Conservation (phyloP, 345 rosid species). For the Eucalyptus regnans region DNA sequence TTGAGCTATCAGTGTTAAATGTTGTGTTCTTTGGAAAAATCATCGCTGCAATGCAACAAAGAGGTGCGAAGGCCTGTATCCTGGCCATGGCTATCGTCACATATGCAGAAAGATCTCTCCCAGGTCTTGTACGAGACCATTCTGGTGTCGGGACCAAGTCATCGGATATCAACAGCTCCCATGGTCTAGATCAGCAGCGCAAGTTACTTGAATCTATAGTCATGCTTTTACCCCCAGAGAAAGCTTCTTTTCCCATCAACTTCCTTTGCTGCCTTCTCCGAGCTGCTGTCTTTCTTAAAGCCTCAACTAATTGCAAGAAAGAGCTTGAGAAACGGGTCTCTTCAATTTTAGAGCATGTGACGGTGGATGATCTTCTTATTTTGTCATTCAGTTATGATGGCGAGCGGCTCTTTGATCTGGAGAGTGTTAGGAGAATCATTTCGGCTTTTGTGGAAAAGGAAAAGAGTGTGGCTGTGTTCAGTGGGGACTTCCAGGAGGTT, state of each 20-base stretch:
- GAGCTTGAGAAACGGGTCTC: conserved; percentile 81
- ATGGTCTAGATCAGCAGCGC: conserved; percentile 32
- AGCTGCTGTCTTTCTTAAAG: conserved; percentile 45
- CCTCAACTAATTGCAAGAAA: conserved; percentile 42
- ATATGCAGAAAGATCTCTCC: conserved; percentile 62
- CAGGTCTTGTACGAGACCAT: conserved; percentile 75
- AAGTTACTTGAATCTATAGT: conserved; percentile 56
- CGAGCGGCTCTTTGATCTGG: conserved; percentile 60
- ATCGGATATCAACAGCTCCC: conserved; percentile 11
- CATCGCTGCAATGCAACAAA: conserved; percentile 41
- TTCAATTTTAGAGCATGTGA: conserved; percentile 50
- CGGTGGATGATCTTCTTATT: conserved; percentile 65
- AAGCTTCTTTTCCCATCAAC: conserved; percentile 49
- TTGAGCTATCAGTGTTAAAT: conserved; percentile 69
- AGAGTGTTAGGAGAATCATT: conserved; percentile 66
- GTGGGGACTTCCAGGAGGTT: conserved; percentile 34
- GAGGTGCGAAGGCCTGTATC: conserved; percentile 49
- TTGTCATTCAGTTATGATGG: conserved; percentile 75
- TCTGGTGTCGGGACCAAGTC: conserved; percentile 40
- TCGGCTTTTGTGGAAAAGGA: conserved; percentile 66
- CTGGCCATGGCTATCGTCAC: conserved; percentile 48
- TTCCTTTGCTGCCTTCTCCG: conserved; percentile 92
- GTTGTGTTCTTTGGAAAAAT: conserved; percentile 36
- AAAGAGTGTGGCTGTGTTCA: conserved; percentile 65
- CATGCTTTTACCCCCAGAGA: conserved; percentile 51